phyloP scores from a whole-genome alignment of 768 basidiomycete species.

The Trichaptum fuscoviolaceum region DNA sequence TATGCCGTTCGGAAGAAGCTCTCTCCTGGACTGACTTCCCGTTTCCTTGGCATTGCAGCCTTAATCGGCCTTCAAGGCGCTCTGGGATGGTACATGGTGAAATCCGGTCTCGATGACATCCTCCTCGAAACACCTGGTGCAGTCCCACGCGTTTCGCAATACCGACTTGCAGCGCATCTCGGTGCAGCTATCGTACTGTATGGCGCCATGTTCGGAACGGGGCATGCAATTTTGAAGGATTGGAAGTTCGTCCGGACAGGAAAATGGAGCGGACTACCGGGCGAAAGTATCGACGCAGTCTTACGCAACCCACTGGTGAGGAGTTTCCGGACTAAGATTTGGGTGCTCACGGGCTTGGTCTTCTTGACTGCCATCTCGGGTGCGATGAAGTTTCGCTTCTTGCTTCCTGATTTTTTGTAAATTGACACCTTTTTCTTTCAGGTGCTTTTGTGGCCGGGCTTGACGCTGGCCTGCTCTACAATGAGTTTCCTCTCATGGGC shows the following conservation, averaged over 20 bases:
- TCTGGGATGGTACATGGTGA: slow-evolving; percentile 99
- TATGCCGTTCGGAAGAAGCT: slow-evolving; percentile 71
- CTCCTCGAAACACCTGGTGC: slow-evolving; percentile 75
- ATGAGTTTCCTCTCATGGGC: slow-evolving; percentile 97
- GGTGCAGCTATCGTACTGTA: slow-evolving; percentile 91
- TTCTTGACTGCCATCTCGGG: slow-evolving; percentile 91
- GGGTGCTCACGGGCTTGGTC: slow-evolving; percentile 69
- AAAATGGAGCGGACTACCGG: slow-evolving; percentile 51
- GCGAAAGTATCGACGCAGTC: slow-evolving; percentile 29
- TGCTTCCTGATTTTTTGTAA: slow-evolving; percentile 9
- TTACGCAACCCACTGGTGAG: slow-evolving; percentile 53
- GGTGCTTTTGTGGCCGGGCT: slow-evolving; percentile 98
- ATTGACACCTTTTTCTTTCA: slow-evolving; percentile 24
- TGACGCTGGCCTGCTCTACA: slow-evolving; percentile 95
- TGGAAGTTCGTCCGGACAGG: slow-evolving; percentile 62
- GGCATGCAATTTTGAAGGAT: slow-evolving; percentile 71
- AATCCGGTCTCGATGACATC: slow-evolving; percentile 86
- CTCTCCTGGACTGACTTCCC: slow-evolving; percentile 51
- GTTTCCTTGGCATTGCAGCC: slow-evolving; percentile 65
- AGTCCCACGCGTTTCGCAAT: slow-evolving; percentile 94
- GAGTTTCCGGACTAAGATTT: slow-evolving; percentile 54
- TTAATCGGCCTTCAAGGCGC: slow-evolving; percentile 89
- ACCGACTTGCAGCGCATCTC: slow-evolving; percentile 91
- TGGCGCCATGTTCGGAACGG: slow-evolving; percentile 84
- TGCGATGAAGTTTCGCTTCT: no score